Percentiles rank a stretch among this genome's conserved stretches.
Evolutionary conservation across 2,329 filamentous ascomycete genomes (phyloP).

Genomic region (Botrytis tulipae): DNA sequence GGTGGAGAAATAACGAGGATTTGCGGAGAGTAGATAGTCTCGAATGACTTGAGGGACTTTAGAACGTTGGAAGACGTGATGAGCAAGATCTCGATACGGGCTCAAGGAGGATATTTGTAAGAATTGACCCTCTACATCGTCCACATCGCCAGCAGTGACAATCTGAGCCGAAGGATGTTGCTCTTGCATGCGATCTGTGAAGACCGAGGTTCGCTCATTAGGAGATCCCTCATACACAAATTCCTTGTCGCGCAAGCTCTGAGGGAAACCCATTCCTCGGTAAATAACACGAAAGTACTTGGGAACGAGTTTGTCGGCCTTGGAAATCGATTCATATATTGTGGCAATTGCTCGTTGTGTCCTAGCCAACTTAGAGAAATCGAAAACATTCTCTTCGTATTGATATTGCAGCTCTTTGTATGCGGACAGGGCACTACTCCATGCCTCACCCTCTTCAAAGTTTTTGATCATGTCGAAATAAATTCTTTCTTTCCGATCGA

Average conservation of each 20-base stretch:
- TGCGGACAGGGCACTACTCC: slow-evolving; percentile 81
- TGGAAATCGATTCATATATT: slow-evolving; percentile 84
- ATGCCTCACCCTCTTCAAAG: slow-evolving; percentile 91
- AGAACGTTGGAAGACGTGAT: slow-evolving; percentile 85
- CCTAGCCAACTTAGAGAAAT: slow-evolving; percentile 87
- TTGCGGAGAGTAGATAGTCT: slow-evolving; percentile 80
- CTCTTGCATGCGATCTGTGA: slow-evolving; percentile 89
- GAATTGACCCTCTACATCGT: slow-evolving; percentile 89
- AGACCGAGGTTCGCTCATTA: slow-evolving; percentile 73
- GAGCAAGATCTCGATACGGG: slow-evolving; percentile 75
- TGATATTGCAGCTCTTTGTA: slow-evolving; percentile 91
- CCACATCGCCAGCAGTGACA: slow-evolving; percentile 64
- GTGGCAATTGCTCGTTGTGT: slow-evolving; percentile 88
- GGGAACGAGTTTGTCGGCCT: slow-evolving; percentile 73
- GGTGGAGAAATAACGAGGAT: slow-evolving; percentile 75
- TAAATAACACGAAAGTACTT: slow-evolving; percentile 92
- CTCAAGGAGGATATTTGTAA: slow-evolving; percentile 78
- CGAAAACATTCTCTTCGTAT: slow-evolving; percentile 85
- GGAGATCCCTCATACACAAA: slow-evolving; percentile 86
- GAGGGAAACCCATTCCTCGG: slow-evolving; percentile 83
- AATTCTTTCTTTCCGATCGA: slow-evolving; percentile 87
- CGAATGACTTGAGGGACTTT: slow-evolving; percentile 77
- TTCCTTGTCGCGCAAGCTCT: slow-evolving; percentile 79
- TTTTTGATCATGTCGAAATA: slow-evolving; percentile 95
- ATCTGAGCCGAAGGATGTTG: slow-evolving; percentile 85